A percentile compares a stretch with the other conserved stretches of the same genome.
Conservation (phyloP, 176 grass and related monocot genomes). For the Pontederia paniculata region DNA sequence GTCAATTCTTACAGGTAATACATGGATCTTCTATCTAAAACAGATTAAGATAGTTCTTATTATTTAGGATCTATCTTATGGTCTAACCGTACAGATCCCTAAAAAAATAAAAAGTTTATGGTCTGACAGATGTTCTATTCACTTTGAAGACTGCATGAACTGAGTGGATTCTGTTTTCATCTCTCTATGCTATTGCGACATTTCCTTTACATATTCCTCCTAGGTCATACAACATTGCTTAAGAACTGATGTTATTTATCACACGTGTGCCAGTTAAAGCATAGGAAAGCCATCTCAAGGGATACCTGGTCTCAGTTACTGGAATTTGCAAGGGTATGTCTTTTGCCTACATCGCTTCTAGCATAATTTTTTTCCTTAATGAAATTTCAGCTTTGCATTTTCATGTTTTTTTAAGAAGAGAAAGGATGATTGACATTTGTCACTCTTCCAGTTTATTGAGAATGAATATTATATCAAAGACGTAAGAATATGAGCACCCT, state of each 20-base stretch:
- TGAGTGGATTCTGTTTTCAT: background rate
- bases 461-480: too few species aligned
- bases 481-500: too few species aligned
- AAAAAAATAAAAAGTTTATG: background rate
- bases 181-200: background rate
- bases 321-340: slow-evolving; percentile 94
- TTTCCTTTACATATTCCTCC: background rate
- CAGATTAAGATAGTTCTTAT: too few species aligned
- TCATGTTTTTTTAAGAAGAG: too few species aligned
- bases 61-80: too few species aligned
- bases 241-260: slow-evolving; percentile 3
- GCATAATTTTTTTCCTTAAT: background rate
- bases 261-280: slow-evolving; percentile 47
- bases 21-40: too few species aligned
- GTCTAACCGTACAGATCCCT: too few species aligned
- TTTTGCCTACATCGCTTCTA: too few species aligned
- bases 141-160: background rate
- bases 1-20: slow-evolving; percentile 81
- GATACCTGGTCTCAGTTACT: slow-evolving; percentile 96
- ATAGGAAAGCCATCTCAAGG: slow-evolving; percentile 96
- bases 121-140: background rate
- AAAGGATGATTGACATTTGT: too few species aligned
- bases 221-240: background rate
- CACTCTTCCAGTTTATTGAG: too few species aligned
- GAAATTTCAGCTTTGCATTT: background rate